Conservation (phyloP, 129 eudicot genomes). For the Calendula officinalis region DNA sequence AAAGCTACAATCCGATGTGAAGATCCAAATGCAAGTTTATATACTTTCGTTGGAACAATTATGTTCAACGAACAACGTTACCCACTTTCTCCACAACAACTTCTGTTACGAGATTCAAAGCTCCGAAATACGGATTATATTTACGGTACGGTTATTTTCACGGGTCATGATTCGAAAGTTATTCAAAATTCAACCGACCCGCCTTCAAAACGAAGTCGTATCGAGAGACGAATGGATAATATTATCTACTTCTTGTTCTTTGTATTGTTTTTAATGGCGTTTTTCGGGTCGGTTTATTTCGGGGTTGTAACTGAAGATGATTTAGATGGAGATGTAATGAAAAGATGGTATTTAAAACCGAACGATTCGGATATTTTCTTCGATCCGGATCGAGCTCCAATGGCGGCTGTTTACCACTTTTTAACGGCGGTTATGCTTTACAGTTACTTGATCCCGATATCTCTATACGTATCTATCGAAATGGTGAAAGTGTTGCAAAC, state of each 20-base stretch:
- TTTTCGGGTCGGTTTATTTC: constrained; percentile 64
- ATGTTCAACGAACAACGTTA: constrained; percentile 34
- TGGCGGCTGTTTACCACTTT: constrained; percentile 72
- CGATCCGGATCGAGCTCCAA: constrained; percentile 69
- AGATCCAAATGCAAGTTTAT: constrained; percentile 63
- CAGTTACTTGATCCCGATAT: constrained; percentile 78
- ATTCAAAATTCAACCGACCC: constrained; percentile 69
- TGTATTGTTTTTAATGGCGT: constrained; percentile 53
- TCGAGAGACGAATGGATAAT: constrained; percentile 81
- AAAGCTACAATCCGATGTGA: constrained; percentile 53
- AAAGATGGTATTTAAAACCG: constrained; percentile 79
- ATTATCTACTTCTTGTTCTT: constrained; percentile 71
- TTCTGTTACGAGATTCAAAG: constrained; percentile 62
- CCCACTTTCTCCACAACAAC: constrained; percentile 61
- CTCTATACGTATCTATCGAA: constrained; percentile 65
- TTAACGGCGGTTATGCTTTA: constrained; percentile 73
- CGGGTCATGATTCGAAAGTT: constrained; percentile 61
- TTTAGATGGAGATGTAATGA: constrained; percentile 43
- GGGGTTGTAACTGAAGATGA: constrained; percentile 66
- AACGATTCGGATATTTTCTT: constrained; percentile 41
- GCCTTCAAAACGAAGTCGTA: constrained; percentile 85
- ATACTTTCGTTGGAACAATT: constrained; percentile 57
- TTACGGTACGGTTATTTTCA: constrained; percentile 57
- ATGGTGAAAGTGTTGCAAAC: constrained; percentile 64
- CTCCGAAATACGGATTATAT: constrained; percentile 53